Evolutionary conservation across 768 basidiomycete species (phyloP), one percentile per base, ranked within the genome.

Genomic region (Pisolithus sp.): DNA sequence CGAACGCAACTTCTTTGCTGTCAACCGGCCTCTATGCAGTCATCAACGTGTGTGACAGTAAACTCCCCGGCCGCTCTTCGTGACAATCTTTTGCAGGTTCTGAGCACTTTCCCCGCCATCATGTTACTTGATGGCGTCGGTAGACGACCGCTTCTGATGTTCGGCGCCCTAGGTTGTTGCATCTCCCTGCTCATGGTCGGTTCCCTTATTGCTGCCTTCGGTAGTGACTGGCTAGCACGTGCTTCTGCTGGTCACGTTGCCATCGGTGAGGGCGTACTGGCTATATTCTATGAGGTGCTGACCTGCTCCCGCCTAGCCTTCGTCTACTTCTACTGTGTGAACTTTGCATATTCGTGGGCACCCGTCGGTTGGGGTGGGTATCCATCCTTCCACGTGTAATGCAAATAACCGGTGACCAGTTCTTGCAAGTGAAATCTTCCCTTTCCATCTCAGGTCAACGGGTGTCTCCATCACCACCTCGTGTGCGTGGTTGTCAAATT

Each of bases 381-480:
- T n/a, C 23, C 43, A 12, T 36, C 9, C 48, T 53, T 53, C 18
- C 9, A 26, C 39, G 38, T 47, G 7, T 18, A 30, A 60, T 53
- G 40, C 50, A 7, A 1, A 48, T n/a, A 52, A 59, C 5, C 57
- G 53, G 24, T 53, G 55, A 57, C 67, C 57, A 65, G 68, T 74
- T 9, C 62, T 73, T 43, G 71, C 72, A 12, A 67, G 66, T 26
- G 73, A 74, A 54, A 60, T 74, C 34, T 74, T 74, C 41, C 73
- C 73, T n/a, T 52, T 74, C 36, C 71, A 72, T 41, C 64, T 72
- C 13, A 59, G 73, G 30, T 68, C 71, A 9, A 74, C 70, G 17
- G 73, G 73, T 31, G 68, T 73, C 23, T 72, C 73, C 0, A 66
- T 74, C 23, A 74, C 65, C 6, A 70, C 73, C 4, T 75, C 73